A percentile compares a stretch with the other conserved stretches of the same genome.
These are phyloP conservation scores for Wickerhamomyces rabaulensis DNA, from an alignment of 805 yeast genomes.

Conservation along the genomic window DNA sequence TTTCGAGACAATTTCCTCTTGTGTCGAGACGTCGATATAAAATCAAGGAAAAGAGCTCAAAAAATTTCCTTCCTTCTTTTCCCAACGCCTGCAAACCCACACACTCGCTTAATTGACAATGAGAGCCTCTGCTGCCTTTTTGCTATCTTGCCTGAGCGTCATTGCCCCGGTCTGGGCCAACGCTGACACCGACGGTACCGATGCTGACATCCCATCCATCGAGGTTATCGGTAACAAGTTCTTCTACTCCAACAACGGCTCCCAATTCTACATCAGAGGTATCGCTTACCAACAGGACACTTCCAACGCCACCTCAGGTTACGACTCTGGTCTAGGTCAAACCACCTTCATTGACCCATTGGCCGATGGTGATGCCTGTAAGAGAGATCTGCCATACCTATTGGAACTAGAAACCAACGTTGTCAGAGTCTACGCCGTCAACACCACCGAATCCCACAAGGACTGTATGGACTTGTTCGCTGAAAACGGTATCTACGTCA, in stretches of 20 bases:
- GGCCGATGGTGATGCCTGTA: conserved; percentile 55
- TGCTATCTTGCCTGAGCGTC: neutral
- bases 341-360: conserved; percentile 55
- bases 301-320: conserved; percentile 30
- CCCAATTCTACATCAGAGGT: conserved; percentile 74
- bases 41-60: neutral
- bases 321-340: conserved; percentile 8
- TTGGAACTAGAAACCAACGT: conserved; percentile 57
- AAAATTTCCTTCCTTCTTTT: neutral
- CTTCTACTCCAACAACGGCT: conserved; percentile 61
- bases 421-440: conserved; percentile 73
- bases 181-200: conserved; percentile 20
- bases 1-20: neutral
- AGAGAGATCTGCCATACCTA: conserved; percentile 68
- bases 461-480: conserved; percentile 62
- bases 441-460: conserved; percentile 60
- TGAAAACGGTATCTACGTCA: conserved; percentile 79
- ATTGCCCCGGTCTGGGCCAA: conserved; percentile 12
- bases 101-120: neutral
- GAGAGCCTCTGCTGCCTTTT: neutral
- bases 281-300: conserved; percentile 69
- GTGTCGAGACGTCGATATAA: neutral
- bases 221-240: conserved; percentile 65
- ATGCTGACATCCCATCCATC: conserved; percentile 39
- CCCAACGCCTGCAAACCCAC: neutral